These are phyloP conservation scores for Aspergillus sp. DNA, from an alignment of 2,329 filamentous ascomycete genomes.

Conservation along the genomic window DNA sequence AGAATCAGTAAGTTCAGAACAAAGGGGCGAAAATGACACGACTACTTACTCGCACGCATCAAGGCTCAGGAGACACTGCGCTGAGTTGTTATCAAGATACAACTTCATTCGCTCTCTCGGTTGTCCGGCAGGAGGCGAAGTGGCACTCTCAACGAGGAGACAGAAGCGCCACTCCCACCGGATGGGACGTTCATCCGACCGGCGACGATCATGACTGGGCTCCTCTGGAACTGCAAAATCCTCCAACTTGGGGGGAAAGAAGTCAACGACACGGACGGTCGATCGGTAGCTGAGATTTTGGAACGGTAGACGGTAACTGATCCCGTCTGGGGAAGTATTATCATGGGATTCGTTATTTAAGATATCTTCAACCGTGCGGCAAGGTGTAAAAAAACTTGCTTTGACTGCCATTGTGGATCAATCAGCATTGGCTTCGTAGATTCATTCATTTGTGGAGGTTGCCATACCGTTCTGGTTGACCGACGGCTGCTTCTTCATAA, in stretches of 20 bases:
- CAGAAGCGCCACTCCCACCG: constrained; percentile 83
- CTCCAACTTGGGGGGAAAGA: constrained; percentile 66
- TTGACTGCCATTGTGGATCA: constrained; percentile 41
- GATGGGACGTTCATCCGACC: constrained; percentile 8
- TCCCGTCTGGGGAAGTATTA: constrained; percentile 46
- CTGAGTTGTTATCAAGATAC: constrained; percentile 60
- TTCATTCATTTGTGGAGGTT: neutral
- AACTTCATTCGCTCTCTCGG: constrained; percentile 60
- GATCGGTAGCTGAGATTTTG: constrained; percentile 69
- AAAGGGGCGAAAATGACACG: too few relatives aligned
- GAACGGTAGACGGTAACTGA: constrained; percentile 63
- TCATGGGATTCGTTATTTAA: constrained; percentile 47
- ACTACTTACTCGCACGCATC: constrained; percentile 54
- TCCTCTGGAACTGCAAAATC: constrained; percentile 63
- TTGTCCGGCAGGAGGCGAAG: constrained; percentile 32
- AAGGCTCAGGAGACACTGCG: constrained; percentile 56
- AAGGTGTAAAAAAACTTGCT: constrained; percentile 44
- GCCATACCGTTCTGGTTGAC: constrained; percentile 45
- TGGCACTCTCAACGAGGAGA: constrained; percentile 72
- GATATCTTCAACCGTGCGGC: constrained; percentile 48
- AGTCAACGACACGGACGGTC: constrained; percentile 77
- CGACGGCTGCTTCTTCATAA: constrained; percentile 25
- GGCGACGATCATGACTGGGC: constrained; percentile 28
- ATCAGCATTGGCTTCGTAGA: neutral
- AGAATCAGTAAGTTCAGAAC: neutral